Conservation (phyloP, 768 basidiomycete species). For the Phanerochaete sordida region DNA sequence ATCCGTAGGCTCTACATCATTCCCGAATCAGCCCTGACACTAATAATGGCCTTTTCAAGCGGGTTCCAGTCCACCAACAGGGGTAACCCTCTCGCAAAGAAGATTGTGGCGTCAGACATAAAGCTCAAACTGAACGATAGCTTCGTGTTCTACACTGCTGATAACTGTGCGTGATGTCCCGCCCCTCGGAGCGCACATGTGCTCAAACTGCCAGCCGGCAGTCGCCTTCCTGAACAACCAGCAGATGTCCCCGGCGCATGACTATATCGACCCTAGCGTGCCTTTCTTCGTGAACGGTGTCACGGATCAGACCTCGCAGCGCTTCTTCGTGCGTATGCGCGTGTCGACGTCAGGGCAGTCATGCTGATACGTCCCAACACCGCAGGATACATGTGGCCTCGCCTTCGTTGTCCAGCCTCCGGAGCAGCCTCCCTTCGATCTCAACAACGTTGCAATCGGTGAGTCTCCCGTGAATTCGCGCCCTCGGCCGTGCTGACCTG, state of each 20-base stretch:
- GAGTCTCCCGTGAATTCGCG: neutral
- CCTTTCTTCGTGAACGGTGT: conserved; percentile 27
- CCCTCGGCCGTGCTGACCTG: neutral
- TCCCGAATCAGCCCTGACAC: neutral
- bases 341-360: neutral
- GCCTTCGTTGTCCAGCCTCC: conserved; percentile 33
- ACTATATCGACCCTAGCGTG: conserved; percentile 30
- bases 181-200: neutral
- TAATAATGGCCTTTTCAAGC: conserved; percentile 24
- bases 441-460: conserved; percentile 28
- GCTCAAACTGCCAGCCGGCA: conserved; percentile 1
- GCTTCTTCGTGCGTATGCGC: conserved; percentile 26
- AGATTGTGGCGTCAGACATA: conserved; percentile 53
- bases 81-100: conserved; percentile 55
- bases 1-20: conserved; percentile 38
- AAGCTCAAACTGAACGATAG: conserved; percentile 34
- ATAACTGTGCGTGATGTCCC: conserved; percentile 42
- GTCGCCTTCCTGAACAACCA: conserved; percentile 31
- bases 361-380: neutral
- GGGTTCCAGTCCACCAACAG: conserved; percentile 55
- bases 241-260: conserved; percentile 16
- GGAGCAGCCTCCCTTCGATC: conserved; percentile 41
- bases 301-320: conserved; percentile 27
- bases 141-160: conserved; percentile 43
- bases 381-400: conserved; percentile 31